Evolutionary conservation across 202 grass and related monocot species (phyloP).

Genomic region (Saccharum hybrid): DNA sequence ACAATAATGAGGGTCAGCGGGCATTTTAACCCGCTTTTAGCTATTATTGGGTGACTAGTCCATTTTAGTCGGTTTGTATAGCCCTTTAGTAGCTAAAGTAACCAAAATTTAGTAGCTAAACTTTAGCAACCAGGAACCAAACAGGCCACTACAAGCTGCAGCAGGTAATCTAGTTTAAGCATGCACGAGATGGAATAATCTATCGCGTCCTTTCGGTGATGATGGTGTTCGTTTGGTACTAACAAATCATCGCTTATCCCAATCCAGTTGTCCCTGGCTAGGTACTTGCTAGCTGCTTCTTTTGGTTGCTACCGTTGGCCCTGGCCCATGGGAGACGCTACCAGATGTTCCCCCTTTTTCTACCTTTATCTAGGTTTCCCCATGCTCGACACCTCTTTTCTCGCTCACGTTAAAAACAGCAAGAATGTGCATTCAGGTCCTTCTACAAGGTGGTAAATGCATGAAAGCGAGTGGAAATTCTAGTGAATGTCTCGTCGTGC

Average conservation of each 20-base stretch:
- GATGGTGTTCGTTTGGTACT: slow-evolving; percentile 48
- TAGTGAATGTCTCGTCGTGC: not conserved
- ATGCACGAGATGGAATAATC: slow-evolving; percentile 27
- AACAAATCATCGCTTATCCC: slow-evolving; percentile 43
- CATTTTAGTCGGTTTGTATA: too few relatives aligned
- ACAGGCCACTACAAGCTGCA: not conserved
- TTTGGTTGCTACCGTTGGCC: slow-evolving; percentile 34
- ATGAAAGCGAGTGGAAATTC: not conserved
- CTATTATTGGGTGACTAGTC: too few relatives aligned
- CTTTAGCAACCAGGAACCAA: too few relatives aligned
- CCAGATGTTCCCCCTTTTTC: slow-evolving; percentile 33
- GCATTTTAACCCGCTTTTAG: too few relatives aligned
- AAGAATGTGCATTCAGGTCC: not conserved
- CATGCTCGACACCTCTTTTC: slow-evolving; percentile 46
- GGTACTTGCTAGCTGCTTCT: slow-evolving; percentile 8
- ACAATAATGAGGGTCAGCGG: too few relatives aligned
- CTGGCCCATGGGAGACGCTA: slow-evolving; percentile 27
- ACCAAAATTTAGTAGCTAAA: too few relatives aligned
- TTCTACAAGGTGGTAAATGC: not conserved
- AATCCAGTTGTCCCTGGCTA: not conserved
- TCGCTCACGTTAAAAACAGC: slow-evolving; percentile 32
- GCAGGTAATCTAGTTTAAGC: slow-evolving; percentile 40
- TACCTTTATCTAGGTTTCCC: slow-evolving; percentile 43
- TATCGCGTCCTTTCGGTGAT: slow-evolving; percentile 36
- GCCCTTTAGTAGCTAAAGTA: too few relatives aligned